These are phyloP conservation scores for Solanum tarijense DNA, from an alignment of 257 asterid species.

Conservation along the genomic window DNA sequence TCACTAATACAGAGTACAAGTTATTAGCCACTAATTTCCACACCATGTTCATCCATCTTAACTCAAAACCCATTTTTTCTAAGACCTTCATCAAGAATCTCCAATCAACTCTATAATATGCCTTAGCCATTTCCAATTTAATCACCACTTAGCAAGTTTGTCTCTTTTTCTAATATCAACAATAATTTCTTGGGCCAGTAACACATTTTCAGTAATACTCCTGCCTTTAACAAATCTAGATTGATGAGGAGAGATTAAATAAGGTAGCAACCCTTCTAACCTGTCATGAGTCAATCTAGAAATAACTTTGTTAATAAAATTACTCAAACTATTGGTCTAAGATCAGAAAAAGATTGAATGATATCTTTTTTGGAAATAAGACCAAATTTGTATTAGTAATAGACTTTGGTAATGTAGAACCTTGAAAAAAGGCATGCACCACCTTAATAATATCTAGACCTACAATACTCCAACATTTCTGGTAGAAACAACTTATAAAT, in stretches of 20 bases:
- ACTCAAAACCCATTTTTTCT: too few species aligned
- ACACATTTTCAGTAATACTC: neutral
- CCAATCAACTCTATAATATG: neutral
- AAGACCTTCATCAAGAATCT: neutral
- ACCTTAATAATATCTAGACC: neutral
- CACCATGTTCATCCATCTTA: neutral
- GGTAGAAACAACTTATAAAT: neutral
- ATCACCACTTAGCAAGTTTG: neutral
- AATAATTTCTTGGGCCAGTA: neutral
- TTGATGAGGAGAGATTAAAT: too few species aligned
- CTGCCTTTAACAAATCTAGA: neutral
- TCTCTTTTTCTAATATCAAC: neutral
- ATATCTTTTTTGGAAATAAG: neutral
- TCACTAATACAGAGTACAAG: neutral
- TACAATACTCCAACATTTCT: neutral
- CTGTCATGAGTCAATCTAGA: too few species aligned
- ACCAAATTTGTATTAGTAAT: neutral
- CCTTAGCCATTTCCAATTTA: neutral
- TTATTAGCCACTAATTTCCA: neutral
- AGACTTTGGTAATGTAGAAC: neutral
- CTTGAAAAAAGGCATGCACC: neutral
- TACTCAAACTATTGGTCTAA: neutral
- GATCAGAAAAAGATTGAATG: neutral
- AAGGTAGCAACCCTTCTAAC: neutral
- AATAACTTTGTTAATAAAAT: too few species aligned